Percentiles rank a stretch among this genome's conserved stretches.
These are phyloP conservation scores for Tetraselmis chui DNA, from an alignment of 139 green algal genomes.

Conservation along the genomic window DNA sequence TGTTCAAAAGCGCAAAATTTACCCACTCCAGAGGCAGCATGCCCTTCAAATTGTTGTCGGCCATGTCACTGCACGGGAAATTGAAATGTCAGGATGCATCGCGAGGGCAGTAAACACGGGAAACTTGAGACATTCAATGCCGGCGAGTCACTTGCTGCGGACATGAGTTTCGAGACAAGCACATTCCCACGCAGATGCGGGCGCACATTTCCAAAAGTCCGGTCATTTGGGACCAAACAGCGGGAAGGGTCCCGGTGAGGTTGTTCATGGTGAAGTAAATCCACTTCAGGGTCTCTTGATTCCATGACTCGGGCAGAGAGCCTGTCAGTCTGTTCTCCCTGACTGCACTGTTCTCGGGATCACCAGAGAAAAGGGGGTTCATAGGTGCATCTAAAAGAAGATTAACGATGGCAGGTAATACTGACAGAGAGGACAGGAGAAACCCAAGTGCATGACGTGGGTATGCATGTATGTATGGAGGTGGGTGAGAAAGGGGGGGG, in stretches of 20 bases:
- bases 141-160: no score
- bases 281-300: background rate
- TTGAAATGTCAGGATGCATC: no score
- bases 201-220: background rate
- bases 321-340: background rate
- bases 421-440: background rate
- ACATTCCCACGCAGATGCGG: no score
- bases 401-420: background rate
- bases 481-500: no score
- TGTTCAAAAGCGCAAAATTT: background rate
- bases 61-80: background rate
- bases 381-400: no score
- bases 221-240: background rate
- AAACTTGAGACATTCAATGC: no score
- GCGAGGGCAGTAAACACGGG: no score
- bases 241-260: background rate
- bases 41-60: background rate
- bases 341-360: background rate
- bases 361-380: background rate
- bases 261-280: background rate
- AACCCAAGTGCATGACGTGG: background rate
- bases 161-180: no score
- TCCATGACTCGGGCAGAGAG: background rate
- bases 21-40: background rate
- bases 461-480: background rate